Percentiles rank a stretch among this genome's conserved stretches.
phyloP scores from a whole-genome alignment of 2,329 filamentous ascomycete genomes.

The Venturia effusa region DNA sequence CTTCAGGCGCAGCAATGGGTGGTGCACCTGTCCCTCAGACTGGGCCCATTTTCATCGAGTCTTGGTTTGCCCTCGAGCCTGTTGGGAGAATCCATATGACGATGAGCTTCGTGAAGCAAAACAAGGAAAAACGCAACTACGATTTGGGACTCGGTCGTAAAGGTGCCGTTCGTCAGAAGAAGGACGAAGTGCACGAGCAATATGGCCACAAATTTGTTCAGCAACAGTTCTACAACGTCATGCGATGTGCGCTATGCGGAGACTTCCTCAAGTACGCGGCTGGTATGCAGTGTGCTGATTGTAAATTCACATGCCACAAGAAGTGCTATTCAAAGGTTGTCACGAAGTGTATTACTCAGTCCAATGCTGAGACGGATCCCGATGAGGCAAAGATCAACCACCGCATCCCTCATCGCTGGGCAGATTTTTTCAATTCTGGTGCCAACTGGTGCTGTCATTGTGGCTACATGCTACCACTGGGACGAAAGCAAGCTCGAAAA shows the following conservation, averaged over 20 bases:
- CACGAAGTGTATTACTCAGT: conserved; percentile 99
- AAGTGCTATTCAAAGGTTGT: conserved; percentile 96
- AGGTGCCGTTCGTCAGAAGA: conserved; percentile 91
- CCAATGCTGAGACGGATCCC: conserved; percentile 93
- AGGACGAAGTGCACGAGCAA: conserved; percentile 97
- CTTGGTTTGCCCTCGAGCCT: conserved; percentile 95
- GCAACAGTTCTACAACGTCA: conserved; percentile 99
- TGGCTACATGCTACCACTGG: conserved; percentile 88
- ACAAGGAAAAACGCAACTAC: conserved; percentile 68
- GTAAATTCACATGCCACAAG: conserved; percentile 98
- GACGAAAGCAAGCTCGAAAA: conserved; percentile 88
- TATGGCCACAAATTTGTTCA: conserved; percentile 98
- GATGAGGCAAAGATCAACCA: conserved; percentile 99
- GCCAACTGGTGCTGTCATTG: conserved; percentile 99
- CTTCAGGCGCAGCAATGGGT: conserved; percentile 26
- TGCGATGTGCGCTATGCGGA: conserved; percentile 95
- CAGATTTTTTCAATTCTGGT: conserved; percentile 92
- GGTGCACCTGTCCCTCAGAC: conserved; percentile 38
- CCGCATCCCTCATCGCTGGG: conserved; percentile 93
- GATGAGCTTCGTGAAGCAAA: conserved; percentile 85
- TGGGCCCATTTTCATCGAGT: conserved; percentile 58
- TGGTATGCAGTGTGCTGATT: conserved; percentile 98
- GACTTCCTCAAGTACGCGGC: conserved; percentile 98
- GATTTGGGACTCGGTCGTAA: conserved; percentile 89
- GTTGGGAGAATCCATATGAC: conserved; percentile 85